Conservation (phyloP, 164 flowering plant species). For the Nelumbo lutea region DNA sequence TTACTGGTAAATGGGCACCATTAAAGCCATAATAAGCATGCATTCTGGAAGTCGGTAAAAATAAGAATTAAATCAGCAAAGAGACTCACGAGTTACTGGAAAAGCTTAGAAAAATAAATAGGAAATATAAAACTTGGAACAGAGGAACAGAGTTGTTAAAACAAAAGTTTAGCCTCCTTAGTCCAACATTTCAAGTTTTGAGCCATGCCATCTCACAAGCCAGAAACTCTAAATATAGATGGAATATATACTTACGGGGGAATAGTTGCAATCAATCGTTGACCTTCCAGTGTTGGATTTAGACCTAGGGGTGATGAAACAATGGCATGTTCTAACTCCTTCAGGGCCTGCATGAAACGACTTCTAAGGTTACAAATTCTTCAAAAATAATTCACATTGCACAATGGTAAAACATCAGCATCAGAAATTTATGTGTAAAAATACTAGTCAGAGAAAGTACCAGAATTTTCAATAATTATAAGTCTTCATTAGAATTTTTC, state of each 20-base stretch:
- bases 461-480: too few relatives aligned
- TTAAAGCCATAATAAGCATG: background rate
- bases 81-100: too few relatives aligned
- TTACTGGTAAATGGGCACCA: background rate
- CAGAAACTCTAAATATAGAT: conserved; percentile 2
- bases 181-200: too few relatives aligned
- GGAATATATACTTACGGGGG: conserved; percentile 65
- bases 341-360: conserved; percentile 49
- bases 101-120: too few relatives aligned
- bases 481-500: too few relatives aligned
- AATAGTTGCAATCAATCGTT: conserved; percentile 67
- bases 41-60: background rate
- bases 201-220: background rate
- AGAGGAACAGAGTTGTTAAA: too few relatives aligned
- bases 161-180: too few relatives aligned
- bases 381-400: background rate
- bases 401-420: too few relatives aligned
- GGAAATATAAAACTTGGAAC: too few relatives aligned
- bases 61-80: background rate
- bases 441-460: too few relatives aligned
- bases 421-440: too few relatives aligned
- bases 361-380: background rate
- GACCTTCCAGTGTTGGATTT: conserved; percentile 70
- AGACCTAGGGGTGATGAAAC: conserved; percentile 82
- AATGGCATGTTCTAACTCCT: conserved; percentile 73